Evolutionary conservation across 257 asterid species (phyloP).

Genomic region (Solanum rostratum): DNA sequence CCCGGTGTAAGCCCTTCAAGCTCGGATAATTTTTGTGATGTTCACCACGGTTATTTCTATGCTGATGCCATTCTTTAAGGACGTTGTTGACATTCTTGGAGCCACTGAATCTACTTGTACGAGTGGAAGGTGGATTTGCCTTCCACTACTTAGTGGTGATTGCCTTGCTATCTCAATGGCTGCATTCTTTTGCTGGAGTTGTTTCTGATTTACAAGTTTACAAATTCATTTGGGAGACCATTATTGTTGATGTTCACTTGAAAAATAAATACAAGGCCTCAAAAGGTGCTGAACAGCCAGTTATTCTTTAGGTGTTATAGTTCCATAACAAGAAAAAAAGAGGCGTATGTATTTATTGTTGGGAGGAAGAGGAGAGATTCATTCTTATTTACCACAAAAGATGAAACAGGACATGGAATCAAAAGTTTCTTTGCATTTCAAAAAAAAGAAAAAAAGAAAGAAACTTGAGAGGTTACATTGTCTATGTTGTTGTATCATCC

Average conservation of each 20-base stretch:
- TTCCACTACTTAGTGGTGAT: no score
- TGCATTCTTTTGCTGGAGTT: neutral
- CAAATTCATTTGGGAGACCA: neutral
- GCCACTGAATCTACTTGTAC: neutral
- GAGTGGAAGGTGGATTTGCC: no score
- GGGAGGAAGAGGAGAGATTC: neutral
- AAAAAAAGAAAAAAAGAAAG: no score
- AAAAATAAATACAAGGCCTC: neutral
- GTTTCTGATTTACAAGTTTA: neutral
- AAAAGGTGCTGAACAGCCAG: neutral
- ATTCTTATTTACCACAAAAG: no score
- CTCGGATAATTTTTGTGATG: no score
- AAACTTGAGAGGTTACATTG: no score
- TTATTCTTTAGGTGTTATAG: neutral
- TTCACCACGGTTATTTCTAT: neutral
- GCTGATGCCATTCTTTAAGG: neutral
- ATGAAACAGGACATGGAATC: no score
- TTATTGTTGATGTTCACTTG: constrained; percentile 1
- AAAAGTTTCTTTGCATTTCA: no score
- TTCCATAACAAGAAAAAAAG: neutral
- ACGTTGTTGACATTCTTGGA: neutral
- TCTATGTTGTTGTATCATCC: no score
- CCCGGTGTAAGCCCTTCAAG: neutral
- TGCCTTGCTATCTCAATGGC: neutral
- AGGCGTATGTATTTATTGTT: constrained; percentile 1